These are phyloP conservation scores for Edaphochlamys debaryana DNA, from an alignment of 139 green algal genomes.

Conservation along the genomic window DNA sequence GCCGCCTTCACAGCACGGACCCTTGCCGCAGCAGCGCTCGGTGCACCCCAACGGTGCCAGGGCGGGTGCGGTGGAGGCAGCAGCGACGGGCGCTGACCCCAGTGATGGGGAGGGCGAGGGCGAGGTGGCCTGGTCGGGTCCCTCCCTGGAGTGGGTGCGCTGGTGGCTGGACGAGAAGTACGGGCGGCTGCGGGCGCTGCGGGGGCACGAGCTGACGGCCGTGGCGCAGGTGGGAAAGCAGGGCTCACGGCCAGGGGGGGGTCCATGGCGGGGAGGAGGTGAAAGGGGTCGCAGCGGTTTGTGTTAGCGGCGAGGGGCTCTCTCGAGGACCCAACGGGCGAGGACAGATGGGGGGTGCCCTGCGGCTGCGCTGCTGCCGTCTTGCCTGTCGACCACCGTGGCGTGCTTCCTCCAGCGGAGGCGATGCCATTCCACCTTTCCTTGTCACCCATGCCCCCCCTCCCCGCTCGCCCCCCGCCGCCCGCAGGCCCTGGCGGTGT, in stretches of 20 bases:
- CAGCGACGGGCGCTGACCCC: neutral
- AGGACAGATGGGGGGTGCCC: neutral
- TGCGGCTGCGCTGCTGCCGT: too few species aligned
- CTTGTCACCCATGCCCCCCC: neutral
- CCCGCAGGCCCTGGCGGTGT: neutral
- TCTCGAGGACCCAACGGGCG: neutral
- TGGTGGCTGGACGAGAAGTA: conserved; percentile 41
- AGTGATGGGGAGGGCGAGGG: too few species aligned
- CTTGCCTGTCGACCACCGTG: neutral
- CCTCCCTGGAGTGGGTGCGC: neutral
- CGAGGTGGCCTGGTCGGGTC: neutral
- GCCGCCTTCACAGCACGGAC: too few species aligned
- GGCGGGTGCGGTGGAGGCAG: neutral
- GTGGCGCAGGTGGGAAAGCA: neutral
- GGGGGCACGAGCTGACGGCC: conserved; percentile 2
- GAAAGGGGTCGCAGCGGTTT: too few species aligned
- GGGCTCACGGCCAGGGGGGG: too few species aligned
- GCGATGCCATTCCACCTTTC: neutral
- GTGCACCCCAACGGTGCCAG: too few species aligned
- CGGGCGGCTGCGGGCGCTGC: neutral
- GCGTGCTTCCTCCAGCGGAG: neutral
- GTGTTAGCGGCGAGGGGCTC: too few species aligned
- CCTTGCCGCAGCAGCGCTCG: too few species aligned
- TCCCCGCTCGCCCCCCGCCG: neutral
- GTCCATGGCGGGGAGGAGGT: too few species aligned